phyloP scores from a whole-genome alignment of 139 green algal species.

The Closterium sp. region DNA sequence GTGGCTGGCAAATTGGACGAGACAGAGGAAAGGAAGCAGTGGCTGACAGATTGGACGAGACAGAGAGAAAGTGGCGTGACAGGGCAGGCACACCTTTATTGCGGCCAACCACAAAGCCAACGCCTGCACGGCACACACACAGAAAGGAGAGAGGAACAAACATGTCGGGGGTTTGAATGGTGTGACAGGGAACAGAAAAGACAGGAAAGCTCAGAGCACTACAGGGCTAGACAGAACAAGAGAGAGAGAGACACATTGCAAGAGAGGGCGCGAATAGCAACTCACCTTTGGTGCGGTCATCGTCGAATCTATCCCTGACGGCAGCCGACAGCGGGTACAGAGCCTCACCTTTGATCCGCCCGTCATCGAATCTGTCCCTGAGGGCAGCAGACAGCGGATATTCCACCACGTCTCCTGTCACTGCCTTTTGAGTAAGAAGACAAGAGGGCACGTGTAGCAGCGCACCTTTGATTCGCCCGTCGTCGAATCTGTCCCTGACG shows the following conservation, averaged over 20 bases:
- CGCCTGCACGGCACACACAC: conserved; percentile 9
- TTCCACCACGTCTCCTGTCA: conserved; percentile 30
- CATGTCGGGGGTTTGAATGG: background rate
- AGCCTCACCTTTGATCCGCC: conserved; percentile 16
- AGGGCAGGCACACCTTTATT: conserved; percentile 29
- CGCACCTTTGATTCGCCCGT: conserved; percentile 32
- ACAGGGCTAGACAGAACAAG: background rate
- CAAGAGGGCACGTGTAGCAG: no score
- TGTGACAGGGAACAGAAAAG: background rate
- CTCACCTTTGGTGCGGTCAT: conserved; percentile 31
- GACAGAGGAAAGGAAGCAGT: background rate
- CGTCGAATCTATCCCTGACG: background rate
- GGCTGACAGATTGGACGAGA: background rate
- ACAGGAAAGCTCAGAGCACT: background rate
- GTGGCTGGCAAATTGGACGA: background rate
- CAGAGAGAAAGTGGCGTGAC: background rate
- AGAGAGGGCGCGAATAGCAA: background rate
- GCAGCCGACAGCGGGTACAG: background rate
- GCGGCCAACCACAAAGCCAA: conserved; percentile 41
- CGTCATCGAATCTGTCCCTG: background rate
- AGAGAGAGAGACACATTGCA: background rate
- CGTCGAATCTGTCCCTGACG: background rate
- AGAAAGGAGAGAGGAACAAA: background rate
- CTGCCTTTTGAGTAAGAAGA: no score
- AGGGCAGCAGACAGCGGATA: conserved; percentile 31